Conservation (phyloP, 306 rosid species). For the Corylus heterophylla region DNA sequence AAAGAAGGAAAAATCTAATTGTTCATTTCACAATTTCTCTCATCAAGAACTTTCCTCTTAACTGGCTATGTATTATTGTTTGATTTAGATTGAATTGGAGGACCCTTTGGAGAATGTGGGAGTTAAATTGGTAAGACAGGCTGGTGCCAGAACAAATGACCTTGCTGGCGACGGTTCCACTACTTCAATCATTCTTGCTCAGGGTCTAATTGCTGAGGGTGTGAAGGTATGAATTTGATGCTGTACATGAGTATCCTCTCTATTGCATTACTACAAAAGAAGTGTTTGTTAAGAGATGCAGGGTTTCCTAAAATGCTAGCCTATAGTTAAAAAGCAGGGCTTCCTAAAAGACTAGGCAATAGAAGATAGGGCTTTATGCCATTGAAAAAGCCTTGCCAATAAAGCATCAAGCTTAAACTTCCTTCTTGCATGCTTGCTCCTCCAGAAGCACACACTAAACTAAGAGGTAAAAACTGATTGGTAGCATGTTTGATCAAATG, state of each 20-base stretch:
- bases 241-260: neutral
- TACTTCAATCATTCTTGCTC: constrained; percentile 87
- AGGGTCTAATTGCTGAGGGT: constrained; percentile 90
- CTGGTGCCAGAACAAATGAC: constrained; percentile 92
- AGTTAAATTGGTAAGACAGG: constrained; percentile 94
- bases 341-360: neutral
- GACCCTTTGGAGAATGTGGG: constrained; percentile 94
- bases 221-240: constrained; percentile 56
- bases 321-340: neutral
- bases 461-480: no score
- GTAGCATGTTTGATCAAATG: no score
- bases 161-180: constrained; percentile 96
- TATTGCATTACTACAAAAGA: neutral
- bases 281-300: neutral
- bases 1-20: neutral
- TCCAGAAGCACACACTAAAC: no score
- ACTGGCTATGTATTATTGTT: neutral
- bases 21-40: neutral
- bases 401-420: neutral
- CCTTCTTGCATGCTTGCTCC: no score
- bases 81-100: constrained; percentile 78
- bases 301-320: neutral
- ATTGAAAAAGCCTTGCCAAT: neutral
- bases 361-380: neutral
- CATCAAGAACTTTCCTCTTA: neutral